Evolutionary conservation across 441 rosid genomes (phyloP), one percentile per base, ranked within the genome.

Genomic region (Erodium trifolium): DNA sequence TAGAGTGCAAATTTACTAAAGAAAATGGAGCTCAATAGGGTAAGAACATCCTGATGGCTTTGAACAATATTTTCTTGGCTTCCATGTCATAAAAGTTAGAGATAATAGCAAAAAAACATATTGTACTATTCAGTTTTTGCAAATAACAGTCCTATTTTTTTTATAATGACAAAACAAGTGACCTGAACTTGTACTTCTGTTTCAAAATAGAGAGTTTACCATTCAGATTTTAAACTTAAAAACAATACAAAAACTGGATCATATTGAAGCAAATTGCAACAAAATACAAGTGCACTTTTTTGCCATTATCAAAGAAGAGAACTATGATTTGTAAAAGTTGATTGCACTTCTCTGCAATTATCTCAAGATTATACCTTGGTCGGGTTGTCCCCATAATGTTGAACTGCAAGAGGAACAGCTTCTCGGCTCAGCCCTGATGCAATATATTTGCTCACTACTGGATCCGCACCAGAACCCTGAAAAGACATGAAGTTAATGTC

Each of bases 381-480:
- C 60, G 95, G 92, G 82, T 87, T 79, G 77, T 93, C 97, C 72
- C 97, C 92, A 72, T 87, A 91, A 81, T 84, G 87, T 70, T 92
- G 87, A 73, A 94, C 88, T 5, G 97, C 99, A 67, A 84, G 67
- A 47, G 80, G 73, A 76, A 90, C 92, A 53, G 92, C 92, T 69
- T 90, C 97, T 72, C 85, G 81, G 78, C 73, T 83, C 17, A 87
- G 89, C 34, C 97, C 96, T 6, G 85, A 82, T 0, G 92, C 84
- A 77, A 86, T 68, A 68, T 90, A 94, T 75, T 84, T 90, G 84
- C 83, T 85, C 69, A 81, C 87, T 34, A 88, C 77, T 23, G 90
- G 94, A 78, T 87, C 93, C 16, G 74, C 77, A 57, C 34, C 72
- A 17, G 81, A 67, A 70, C 84, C 91, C 91, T 87, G 87, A 82